Base-by-base conservation (phyloP, 805 yeast species). In the Nakazawaea populi region DNA sequence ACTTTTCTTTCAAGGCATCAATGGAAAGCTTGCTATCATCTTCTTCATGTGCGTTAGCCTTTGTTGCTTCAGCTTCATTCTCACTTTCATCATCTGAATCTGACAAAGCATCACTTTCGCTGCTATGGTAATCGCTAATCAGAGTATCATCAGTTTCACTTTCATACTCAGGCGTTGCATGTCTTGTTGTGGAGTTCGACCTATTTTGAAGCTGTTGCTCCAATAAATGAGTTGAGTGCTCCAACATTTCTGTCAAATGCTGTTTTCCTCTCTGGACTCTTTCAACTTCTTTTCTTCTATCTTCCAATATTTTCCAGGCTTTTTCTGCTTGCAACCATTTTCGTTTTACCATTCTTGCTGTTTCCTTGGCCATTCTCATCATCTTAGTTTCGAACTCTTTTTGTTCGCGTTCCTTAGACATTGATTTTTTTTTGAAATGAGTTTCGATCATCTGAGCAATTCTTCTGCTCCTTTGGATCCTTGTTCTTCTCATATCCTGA, bases 251-350 rank as follows among this genome's bases (percentile, higher is more conserved):
- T 51, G 89, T 82, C 51, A 92, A 73, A 63, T 91, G 96, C 59
- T 88, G 87, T 62, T 90, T 87, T 38, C 97, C 96, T 60, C 85
- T 82, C 8, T 80, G 78, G 49, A 87, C 80, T 62, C 89, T 85
- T 58, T 85, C 76, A 56, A 87, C 91, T 58, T 89, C 96, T 53
- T 78, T 85, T 57, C 87, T 89, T 54, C 85, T 81, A 44, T 84
- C 83, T 61, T 87, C 94, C 53, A 87, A 71, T 12, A 83, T 86
- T 46, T 74, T 75, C 61, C 79, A 85, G 1, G 89, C 95, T 63
- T 87, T 89, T 55, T 85, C 88, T 2, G 97, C 99, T 46, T 90
- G 75, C 27, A 76, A 71, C 99, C 99, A 94, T 60, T 94, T 83
- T 64, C 84, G 89, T 66, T 85, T 85, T 9, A 94, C 97, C 42